These are phyloP conservation scores for Microthyrium microscopicum DNA, from an alignment of 2,329 filamentous ascomycete genomes.

Conservation along the genomic window DNA sequence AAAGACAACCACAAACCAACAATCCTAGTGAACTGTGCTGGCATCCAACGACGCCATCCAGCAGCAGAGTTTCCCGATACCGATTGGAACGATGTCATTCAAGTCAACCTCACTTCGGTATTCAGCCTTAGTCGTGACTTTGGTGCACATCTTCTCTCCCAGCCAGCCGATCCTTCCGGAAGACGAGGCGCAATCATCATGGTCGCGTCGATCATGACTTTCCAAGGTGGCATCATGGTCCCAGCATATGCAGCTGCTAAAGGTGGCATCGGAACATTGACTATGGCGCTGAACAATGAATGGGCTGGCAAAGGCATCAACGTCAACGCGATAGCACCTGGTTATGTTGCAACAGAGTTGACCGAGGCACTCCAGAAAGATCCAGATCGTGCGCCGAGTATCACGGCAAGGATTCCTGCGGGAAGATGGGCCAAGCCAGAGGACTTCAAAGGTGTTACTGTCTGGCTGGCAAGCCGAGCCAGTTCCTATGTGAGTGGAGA, in stretches of 20 bases:
- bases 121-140: constrained; percentile 65
- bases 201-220: constrained; percentile 62
- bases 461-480: constrained; percentile 62
- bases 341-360: constrained; percentile 91
- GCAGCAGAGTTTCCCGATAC: constrained; percentile 57
- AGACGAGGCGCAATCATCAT: constrained; percentile 65
- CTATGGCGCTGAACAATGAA: constrained; percentile 73
- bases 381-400: constrained; percentile 50
- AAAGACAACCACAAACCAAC: constrained; percentile 47
- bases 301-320: constrained; percentile 66
- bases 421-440: constrained; percentile 70
- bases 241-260: constrained; percentile 79
- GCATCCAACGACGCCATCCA: constrained; percentile 66
- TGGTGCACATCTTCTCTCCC: constrained; percentile 59
- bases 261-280: constrained; percentile 69
- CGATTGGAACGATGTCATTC: constrained; percentile 68
- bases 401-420: constrained; percentile 65
- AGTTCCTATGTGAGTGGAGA: constrained; percentile 72
- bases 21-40: constrained; percentile 73
- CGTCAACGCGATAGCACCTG: constrained; percentile 79
- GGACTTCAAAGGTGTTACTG: constrained; percentile 71
- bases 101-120: constrained; percentile 72
- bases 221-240: constrained; percentile 77
- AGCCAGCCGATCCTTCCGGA: constrained; percentile 30
- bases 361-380: constrained; percentile 68